Evolutionary conservation across 345 rosid species (phyloP), one percentile per base, ranked within the genome.

Genomic region (Arabidopsis arenosa): DNA sequence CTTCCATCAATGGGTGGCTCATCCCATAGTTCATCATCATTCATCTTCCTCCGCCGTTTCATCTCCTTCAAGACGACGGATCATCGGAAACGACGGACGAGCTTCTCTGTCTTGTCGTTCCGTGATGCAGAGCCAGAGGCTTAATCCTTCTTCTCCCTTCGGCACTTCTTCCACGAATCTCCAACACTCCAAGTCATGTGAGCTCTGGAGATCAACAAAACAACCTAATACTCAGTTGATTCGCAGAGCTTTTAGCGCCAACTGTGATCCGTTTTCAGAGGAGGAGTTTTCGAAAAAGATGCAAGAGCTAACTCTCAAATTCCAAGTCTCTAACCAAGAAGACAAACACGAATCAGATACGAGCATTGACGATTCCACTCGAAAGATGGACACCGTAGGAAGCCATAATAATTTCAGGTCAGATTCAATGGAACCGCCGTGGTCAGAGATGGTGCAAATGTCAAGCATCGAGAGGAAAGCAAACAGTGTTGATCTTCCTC

Each of bases 381-480:
- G 61, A 8, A 37, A 47, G 35, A 49, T 66, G 13, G 49, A 66
- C 13, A 49, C 23, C 3, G 9, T 37, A 18, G 52, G 61, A 28
- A 40, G 41, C 14, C 64, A 17, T 8, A 3, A 7, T 45, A 7
- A 60, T 43, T 58, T 67, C 75, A 18, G 72, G 30, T 4, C 62
- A 35, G 68, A 77, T 53, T 80, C 73, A 17, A 45, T 58, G 28
- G 81, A 78, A 67, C 84, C 77, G 5, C 75, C 82, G 10, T 84
- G 82, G 77, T 75, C 80, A 2, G 87, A 85, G 65, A 84, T 82
- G 54, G 66, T 78, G 5, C 86, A 85, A 9, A 83, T 75, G 75
- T 74, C 86, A 17, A 86, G 68, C 80, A 84, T 94, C 21, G 93
- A 92, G 75, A 83, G 97, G 82, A 95, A 89, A 81, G 97, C 97